Percentiles rank a stretch among this genome's conserved stretches.
These are phyloP conservation scores for Lyophyllum shimeji DNA, from an alignment of 768 basidiomycete genomes.

Conservation along the genomic window DNA sequence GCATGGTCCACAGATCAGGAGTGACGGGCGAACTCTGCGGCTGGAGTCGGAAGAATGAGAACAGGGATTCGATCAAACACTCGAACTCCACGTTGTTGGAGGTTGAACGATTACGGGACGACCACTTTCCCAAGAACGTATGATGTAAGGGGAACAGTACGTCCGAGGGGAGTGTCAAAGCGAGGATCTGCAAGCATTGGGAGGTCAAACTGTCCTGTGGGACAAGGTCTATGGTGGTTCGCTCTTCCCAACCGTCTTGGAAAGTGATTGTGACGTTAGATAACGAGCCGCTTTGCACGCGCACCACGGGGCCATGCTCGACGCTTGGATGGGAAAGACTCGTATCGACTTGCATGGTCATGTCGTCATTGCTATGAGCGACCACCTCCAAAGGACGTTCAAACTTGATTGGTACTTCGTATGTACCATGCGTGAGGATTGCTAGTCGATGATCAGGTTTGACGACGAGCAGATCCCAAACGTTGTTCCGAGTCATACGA, in stretches of 20 bases:
- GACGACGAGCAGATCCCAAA: constrained; percentile 71
- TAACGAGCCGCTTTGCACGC: constrained; percentile 46
- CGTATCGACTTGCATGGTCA: constrained; percentile 22
- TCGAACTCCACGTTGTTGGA: constrained; percentile 54
- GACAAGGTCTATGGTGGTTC: constrained; percentile 52
- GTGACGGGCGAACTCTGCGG: constrained; percentile 19
- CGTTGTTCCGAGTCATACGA: constrained; percentile 56
- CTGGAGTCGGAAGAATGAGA: constrained; percentile 41
- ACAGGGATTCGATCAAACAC: constrained; percentile 54
- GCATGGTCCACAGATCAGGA: constrained; percentile 44
- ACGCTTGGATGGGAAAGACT: constrained; percentile 13
- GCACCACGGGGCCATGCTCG: constrained; percentile 36
- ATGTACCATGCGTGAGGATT: constrained; percentile 61
- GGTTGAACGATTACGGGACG: constrained; percentile 38
- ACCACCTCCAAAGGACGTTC: constrained; percentile 16
- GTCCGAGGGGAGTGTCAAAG: constrained; percentile 57
- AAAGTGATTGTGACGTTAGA: constrained; percentile 56
- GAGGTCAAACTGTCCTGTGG: constrained; percentile 56
- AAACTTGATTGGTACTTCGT: constrained; percentile 40
- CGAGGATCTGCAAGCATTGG: constrained; percentile 61
- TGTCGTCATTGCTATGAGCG: constrained; percentile 8
- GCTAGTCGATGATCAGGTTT: constrained; percentile 53
- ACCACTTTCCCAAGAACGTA: constrained; percentile 60
- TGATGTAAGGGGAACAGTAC: constrained; percentile 56
- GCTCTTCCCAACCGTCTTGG: constrained; percentile 45